Base-by-base conservation (phyloP, 768 basidiomycete species). In the Mycena indigotica region DNA sequence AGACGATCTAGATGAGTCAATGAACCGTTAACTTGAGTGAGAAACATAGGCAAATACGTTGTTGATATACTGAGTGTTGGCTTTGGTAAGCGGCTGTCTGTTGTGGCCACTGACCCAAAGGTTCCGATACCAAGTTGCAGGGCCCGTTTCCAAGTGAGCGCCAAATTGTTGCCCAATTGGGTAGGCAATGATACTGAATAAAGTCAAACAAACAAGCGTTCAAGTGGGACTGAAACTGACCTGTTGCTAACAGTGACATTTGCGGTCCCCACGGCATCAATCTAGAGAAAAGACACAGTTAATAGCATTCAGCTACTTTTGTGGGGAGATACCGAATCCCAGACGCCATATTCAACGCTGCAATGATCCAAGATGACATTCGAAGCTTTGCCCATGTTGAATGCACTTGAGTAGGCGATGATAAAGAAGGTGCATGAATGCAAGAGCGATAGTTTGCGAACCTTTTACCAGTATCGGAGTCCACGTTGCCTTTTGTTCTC, bases 81-180 rank as follows among this genome's bases (percentile, higher is more conserved):
- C 65, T 30, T 66, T 66, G 19, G 56, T 62, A n/a, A 66, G 53
- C 8, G 65, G 65, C 50, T 66, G 65, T 13, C 65, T 60, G 38
- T 66, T 66, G 44, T 66, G 65, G 28, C 63, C 65, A 46, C 58
- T 60, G 29, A 66, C 65, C 65, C 65, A 66, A 13, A 66, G 60
- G 52, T 66, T 66, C 0, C 60, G 53, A 53, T 64, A 66, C 65
- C 65, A 66, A 5, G 65, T 66, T 15, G 63, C 63, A 10, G 65
- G 65, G 16, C 65, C 65, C 3, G 65, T 66, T 53, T 66, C 65
- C 29, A 66, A 49, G 39, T 66, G 65, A 13, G 65, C 65, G 32
- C 65, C 65, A 45, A 66, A 66, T 54, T 64, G 65, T 44, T 66
- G 63, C 3, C 63, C 65, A 29, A 66, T 62, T 23, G 63, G 63